Evolutionary conservation across 2,329 filamentous ascomycete genomes (phyloP).

Genomic region (Pyricularia sp.): DNA sequence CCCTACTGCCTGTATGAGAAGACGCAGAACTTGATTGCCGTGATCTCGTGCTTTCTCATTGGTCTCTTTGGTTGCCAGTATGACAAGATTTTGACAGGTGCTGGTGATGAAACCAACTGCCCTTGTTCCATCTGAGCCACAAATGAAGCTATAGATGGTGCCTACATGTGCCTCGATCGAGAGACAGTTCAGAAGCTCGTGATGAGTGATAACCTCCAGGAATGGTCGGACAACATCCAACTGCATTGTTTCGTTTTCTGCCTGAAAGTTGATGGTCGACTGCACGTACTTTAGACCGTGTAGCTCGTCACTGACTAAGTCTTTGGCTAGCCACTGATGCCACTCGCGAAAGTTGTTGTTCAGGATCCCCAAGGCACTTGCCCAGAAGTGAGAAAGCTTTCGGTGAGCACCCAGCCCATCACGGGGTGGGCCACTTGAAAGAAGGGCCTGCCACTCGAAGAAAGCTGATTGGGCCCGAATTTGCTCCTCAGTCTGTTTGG

Average conservation of each 20-base stretch:
- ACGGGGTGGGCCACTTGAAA: background rate
- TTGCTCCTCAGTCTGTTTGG: background rate
- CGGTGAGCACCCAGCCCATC: no score
- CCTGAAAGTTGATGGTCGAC: background rate
- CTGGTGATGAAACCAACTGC: conserved; percentile 19
- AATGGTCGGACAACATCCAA: conserved; percentile 17
- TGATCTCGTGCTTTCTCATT: background rate
- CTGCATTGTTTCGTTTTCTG: background rate
- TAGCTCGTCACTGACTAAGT: background rate
- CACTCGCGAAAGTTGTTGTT: background rate
- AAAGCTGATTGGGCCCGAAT: background rate
- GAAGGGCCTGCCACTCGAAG: background rate
- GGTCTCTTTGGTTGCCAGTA: background rate
- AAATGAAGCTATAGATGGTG: conserved; percentile 22
- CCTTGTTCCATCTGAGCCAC: conserved; percentile 21
- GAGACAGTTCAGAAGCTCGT: conserved; percentile 22
- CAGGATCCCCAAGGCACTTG: background rate
- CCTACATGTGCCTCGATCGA: conserved; percentile 27
- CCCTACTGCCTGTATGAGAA: background rate
- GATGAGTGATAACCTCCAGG: conserved; percentile 24
- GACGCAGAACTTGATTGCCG: background rate
- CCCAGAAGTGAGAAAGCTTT: background rate
- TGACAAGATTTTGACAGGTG: conserved; percentile 10
- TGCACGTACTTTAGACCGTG: background rate
- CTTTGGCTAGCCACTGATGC: background rate